Evolutionary conservation across 2,329 filamentous ascomycete species (phyloP), one percentile per base, ranked within the genome.

Genomic region (Leptographium flavum): DNA sequence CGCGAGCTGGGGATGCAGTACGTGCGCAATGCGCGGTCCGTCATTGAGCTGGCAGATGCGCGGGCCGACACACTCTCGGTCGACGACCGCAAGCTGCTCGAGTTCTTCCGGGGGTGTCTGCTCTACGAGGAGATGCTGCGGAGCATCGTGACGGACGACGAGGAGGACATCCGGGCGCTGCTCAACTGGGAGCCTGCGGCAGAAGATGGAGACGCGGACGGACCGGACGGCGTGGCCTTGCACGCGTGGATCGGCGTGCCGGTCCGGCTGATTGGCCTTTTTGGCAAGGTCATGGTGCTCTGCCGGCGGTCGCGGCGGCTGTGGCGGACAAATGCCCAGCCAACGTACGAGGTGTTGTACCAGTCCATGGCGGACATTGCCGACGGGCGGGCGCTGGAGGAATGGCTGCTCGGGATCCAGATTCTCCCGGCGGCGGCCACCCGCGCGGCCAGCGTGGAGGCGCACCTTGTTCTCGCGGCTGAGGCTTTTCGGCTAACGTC

Each of bases 201-300:
- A n/a, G n/a, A n/a, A n/a, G n/a, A n/a, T n/a, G n/a, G n/a, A n/a
- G n/a, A n/a, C n/a, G n/a, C 27, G 4, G 30, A 21, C 14, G 21
- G 7, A 15, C 19, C 6, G 14, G 11, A 15, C 5, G 25, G 19
- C 31, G 39, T 50, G 27, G 40, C 28, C 10, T 56, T 58, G 2
- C 63, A 66, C 45, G 58, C 63, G 0, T 66, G 63, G 63, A 63
- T 60, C 0, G 63, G 63, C 0, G 57, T 64, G 5, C 64, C 63
- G 0, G 55, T 59, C 0, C 50, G 52, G 0, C 54, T 62, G 0
- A 58, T 60, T 1, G 55, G 55, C 1, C 47, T 65, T 1, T 58
- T 65, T 8, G 58, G 58, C 0, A 57, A 58, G n/a, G 57, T 58
- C 0, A 55, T 65, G 42, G 52, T 56, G 2, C 54, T 65, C 2